Evolutionary conservation across 2,329 filamentous ascomycete genomes (phyloP).

Genomic region (Aquanectria penicillioides): DNA sequence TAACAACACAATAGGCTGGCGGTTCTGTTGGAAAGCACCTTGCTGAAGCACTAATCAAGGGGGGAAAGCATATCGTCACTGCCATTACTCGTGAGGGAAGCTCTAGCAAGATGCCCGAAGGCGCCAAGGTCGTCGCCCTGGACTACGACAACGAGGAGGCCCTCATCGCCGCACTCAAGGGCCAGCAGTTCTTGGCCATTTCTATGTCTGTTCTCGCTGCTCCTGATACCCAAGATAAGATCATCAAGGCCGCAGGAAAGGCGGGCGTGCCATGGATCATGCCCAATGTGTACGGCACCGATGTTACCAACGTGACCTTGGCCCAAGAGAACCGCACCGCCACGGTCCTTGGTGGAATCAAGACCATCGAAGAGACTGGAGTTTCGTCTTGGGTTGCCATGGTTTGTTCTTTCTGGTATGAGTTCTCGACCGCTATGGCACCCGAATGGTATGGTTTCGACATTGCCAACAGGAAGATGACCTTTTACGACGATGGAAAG

Average conservation of each 20-base stretch:
- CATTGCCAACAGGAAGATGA: slow-evolving; percentile 52
- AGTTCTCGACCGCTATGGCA: slow-evolving; percentile 57
- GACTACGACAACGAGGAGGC: slow-evolving; percentile 56
- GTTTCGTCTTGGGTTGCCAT: slow-evolving; percentile 58
- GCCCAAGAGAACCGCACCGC: slow-evolving; percentile 47
- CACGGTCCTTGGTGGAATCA: slow-evolving; percentile 37
- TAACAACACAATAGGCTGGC: slow-evolving; percentile 47
- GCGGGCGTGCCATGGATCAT: slow-evolving; percentile 66
- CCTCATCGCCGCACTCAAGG: slow-evolving; percentile 60
- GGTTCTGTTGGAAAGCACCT: slow-evolving; percentile 54
- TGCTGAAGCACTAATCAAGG: slow-evolving; percentile 52
- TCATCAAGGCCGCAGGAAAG: slow-evolving; percentile 64
- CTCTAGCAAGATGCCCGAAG: slow-evolving; percentile 53
- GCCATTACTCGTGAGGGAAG: slow-evolving; percentile 59
- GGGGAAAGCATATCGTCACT: slow-evolving; percentile 61
- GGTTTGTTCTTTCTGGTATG: slow-evolving; percentile 66
- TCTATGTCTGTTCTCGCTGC: slow-evolving; percentile 58
- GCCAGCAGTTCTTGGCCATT: slow-evolving; percentile 67
- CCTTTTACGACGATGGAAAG: slow-evolving; percentile 66
- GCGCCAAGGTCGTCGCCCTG: slow-evolving; percentile 53
- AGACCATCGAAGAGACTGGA: slow-evolving; percentile 53
- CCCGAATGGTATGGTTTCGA: slow-evolving; percentile 59
- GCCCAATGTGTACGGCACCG: slow-evolving; percentile 60
- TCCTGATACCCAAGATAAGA: slow-evolving; percentile 56
- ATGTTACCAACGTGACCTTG: slow-evolving; percentile 51